Evolutionary conservation across 2,329 filamentous ascomycete species (phyloP), one percentile per base, ranked within the genome.

Genomic region (Corinectria fuckeliana): DNA sequence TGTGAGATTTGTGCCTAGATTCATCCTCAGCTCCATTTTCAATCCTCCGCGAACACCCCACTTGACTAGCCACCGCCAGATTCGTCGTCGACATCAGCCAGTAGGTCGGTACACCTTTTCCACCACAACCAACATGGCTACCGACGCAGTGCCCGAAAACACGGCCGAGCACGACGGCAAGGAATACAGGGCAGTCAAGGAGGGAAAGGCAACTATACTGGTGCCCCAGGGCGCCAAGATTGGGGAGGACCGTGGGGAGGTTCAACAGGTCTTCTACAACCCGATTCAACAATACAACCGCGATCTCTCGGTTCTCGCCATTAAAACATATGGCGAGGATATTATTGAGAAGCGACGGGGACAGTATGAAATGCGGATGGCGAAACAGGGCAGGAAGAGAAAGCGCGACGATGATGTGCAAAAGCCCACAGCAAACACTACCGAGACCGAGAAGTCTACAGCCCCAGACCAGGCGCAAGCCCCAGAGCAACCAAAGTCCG

Each of bases 281-380:
- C 94, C 95, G 0, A 97, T 99, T 54, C 95, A 99, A 74, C 95
- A 99, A 74, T 99, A 98, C 82, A 99, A 99, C 77, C 90, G 96
- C 45, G 95, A 99, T 74, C 78, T 99, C 65, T 97, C 92, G 61
- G 92, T 97, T 23, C 84, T 99, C 13, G 92, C 92, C 1, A 97
- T 99, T 75, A 92, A 91, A 71, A 91, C 91, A 0, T 97, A 94
- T 74, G 92, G 91, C 1, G 88, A 95, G 67, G 87, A 92, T 28
- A 72, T 67, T 32, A 66, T 87, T 16, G 78, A 83, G 30, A 79
- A 77, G 68, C 79, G 77, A 58, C 76, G 75, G 25, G 77, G 78
- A 61, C 77, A 71, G 36, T 69, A 74, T 64, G 77, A 81, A 72
- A 79, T 72, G 67, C 77, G 67, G 65, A 76, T 73, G 55, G 78